These are phyloP conservation scores for Neurospora tetrasperma DNA, from an alignment of 495 filamentous ascomycete genomes.

Conservation along the genomic window DNA sequence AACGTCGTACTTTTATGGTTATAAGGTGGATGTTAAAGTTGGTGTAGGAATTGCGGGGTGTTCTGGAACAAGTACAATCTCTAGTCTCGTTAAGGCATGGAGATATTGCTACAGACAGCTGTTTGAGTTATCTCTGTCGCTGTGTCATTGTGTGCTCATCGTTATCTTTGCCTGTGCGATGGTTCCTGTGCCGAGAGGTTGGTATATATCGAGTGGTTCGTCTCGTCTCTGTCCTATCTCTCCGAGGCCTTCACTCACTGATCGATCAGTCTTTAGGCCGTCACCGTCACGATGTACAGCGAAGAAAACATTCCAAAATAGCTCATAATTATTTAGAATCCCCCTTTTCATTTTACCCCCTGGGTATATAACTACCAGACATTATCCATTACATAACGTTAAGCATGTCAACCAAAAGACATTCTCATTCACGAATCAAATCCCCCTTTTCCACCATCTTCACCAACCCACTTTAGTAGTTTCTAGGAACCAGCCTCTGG, in stretches of 20 bases:
- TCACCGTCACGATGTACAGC: background rate
- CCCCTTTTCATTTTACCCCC: background rate
- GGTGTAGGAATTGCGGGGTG: no score
- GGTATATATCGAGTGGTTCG: background rate
- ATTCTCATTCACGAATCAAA: background rate
- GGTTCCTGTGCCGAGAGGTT: background rate
- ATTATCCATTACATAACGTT: background rate
- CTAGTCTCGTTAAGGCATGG: background rate
- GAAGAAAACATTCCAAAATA: background rate
- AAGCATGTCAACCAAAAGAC: background rate
- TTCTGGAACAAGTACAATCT: no score
- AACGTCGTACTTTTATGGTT: background rate
- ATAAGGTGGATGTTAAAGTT: background rate
- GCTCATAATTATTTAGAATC: background rate
- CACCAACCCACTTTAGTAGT: background rate
- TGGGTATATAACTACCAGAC: background rate
- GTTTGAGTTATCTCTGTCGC: background rate
- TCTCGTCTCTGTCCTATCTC: background rate
- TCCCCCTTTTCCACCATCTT: background rate
- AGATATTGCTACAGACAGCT: background rate
- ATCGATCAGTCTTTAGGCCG: background rate
- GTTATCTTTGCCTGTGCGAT: background rate
- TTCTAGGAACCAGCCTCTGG: slow-evolving; percentile 1
- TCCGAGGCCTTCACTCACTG: background rate
- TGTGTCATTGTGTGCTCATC: background rate